Conservation (phyloP, 2,329 filamentous ascomycete species). For the Diaporthe australafricana region DNA sequence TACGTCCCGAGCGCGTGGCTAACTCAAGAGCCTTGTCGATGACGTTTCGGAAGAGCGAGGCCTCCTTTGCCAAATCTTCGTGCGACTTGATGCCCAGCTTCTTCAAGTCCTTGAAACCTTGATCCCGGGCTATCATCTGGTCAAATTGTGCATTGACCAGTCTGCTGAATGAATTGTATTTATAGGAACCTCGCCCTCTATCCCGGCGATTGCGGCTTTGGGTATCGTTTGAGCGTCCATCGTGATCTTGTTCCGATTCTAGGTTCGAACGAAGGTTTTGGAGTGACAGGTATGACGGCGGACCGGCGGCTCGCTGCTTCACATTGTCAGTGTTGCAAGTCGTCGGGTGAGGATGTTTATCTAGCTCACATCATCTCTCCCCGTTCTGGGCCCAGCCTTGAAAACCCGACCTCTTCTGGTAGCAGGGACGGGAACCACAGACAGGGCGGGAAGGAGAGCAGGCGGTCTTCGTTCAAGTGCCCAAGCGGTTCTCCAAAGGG, state of each 20-base stretch:
- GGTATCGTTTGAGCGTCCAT: neutral
- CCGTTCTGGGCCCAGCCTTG: constrained; percentile 42
- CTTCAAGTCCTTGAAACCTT: constrained; percentile 44
- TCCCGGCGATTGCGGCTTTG: neutral
- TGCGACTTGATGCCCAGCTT: constrained; percentile 51
- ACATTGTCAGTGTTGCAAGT: neutral
- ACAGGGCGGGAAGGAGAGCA: constrained; percentile 25
- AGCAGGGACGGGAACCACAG: constrained; percentile 6
- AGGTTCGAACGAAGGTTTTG: constrained; percentile 25
- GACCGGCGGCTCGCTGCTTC: neutral
- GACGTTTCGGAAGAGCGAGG: constrained; percentile 56
- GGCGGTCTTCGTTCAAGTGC: constrained; percentile 35
- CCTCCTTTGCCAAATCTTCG: constrained; percentile 58
- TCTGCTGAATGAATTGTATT: constrained; percentile 41
- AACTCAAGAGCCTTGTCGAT: constrained; percentile 58
- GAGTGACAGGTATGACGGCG: constrained; percentile 39
- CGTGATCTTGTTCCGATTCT: constrained; percentile 26
- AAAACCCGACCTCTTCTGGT: constrained; percentile 20
- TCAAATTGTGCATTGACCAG: constrained; percentile 50
- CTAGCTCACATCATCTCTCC: neutral
- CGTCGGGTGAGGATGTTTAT: too few species aligned
- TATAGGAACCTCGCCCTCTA: neutral
- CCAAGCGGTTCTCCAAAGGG: constrained; percentile 34
- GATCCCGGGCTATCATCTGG: constrained; percentile 48
- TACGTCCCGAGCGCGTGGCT: constrained; percentile 52